Percentiles rank a stretch among this genome's conserved stretches.
Evolutionary conservation across 2,329 filamentous ascomycete species (phyloP).

Genomic region (Plectosphaerella sp.): DNA sequence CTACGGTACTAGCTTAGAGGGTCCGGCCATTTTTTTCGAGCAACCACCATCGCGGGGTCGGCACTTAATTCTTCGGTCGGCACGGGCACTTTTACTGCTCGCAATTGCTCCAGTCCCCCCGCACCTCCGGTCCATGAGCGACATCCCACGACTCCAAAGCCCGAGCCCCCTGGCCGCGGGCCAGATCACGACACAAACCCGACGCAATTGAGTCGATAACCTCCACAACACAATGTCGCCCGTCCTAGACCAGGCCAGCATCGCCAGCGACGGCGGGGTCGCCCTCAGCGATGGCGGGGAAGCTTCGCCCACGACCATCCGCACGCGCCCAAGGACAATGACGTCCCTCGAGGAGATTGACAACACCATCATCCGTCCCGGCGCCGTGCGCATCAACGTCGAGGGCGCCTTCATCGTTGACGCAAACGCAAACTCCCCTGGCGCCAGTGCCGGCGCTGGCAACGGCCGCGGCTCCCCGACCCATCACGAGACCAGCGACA

Average conservation of each 20-base stretch:
- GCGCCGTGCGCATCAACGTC: conserved; percentile 89
- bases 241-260: background rate
- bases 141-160: too few relatives aligned
- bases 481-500: conserved; percentile 77
- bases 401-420: conserved; percentile 95
- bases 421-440: conserved; percentile 59
- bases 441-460: conserved; percentile 18
- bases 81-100: too few relatives aligned
- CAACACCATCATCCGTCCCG: conserved; percentile 57
- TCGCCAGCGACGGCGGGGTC: background rate
- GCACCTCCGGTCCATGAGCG: too few relatives aligned
- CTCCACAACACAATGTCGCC: background rate
- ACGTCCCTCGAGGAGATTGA: conserved; percentile 55
- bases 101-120: too few relatives aligned
- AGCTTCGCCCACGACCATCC: background rate
- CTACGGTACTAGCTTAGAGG: too few relatives aligned
- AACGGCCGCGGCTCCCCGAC: conserved; percentile 44
- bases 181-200: too few relatives aligned
- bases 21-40: too few relatives aligned
- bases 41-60: too few relatives aligned
- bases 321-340: conserved; percentile 29
- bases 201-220: too few relatives aligned
- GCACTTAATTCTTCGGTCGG: too few relatives aligned
- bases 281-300: background rate
- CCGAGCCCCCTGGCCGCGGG: too few relatives aligned